Percentiles rank a stretch among this genome's conserved stretches.
Conservation (phyloP, 495 filamentous ascomycete genomes). For the Bathelium albidoporum region DNA sequence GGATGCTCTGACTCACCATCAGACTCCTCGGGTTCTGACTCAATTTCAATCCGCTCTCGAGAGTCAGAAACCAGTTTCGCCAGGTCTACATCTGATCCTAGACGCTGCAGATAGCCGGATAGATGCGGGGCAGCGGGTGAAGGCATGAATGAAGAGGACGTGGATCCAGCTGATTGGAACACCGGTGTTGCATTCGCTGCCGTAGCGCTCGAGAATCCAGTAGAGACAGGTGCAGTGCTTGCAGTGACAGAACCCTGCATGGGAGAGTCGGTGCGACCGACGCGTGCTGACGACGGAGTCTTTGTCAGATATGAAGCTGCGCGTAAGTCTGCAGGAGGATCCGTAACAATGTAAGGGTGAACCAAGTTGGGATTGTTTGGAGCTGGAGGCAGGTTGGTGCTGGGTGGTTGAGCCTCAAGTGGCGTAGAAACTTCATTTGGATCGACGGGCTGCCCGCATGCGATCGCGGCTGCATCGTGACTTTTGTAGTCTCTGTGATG, state of each 20-base stretch:
- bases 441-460: conserved; percentile 74
- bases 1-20: conserved; percentile 40
- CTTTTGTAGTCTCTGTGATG: conserved; percentile 85
- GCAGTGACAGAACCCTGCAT: not conserved
- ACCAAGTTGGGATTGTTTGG: conserved; percentile 5
- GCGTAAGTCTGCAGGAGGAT: not conserved
- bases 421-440: conserved; percentile 21
- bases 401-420: conserved; percentile 10
- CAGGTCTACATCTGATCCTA: conserved; percentile 55
- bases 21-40: conserved; percentile 33
- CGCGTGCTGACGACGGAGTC: not conserved
- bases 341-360: conserved; percentile 14
- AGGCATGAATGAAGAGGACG: conserved; percentile 38
- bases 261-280: not conserved
- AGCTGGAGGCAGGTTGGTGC: not conserved
- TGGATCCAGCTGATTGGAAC: not conserved
- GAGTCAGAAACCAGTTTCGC: conserved; percentile 48
- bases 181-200: conserved; percentile 12
- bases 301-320: not conserved
- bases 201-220: not conserved
- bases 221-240: not conserved
- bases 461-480: conserved; percentile 87
- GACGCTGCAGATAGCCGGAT: conserved; percentile 56
- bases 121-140: conserved; percentile 68
- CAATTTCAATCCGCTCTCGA: conserved; percentile 45